These are phyloP conservation scores for Chaetomium tenue DNA, from an alignment of 495 filamentous ascomycete genomes.

Conservation along the genomic window DNA sequence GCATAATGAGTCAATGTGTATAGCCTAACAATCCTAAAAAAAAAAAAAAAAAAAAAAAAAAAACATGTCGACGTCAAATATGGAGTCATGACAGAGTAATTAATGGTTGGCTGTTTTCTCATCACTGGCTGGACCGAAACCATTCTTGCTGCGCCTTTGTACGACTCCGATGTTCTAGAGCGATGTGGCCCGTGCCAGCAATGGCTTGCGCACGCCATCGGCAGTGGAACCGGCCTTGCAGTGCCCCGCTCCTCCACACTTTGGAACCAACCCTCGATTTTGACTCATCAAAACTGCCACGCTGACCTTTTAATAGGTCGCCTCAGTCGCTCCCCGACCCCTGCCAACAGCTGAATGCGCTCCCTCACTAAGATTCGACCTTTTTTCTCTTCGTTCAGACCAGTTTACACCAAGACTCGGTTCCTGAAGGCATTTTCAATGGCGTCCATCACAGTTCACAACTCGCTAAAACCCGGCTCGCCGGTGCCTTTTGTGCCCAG, in stretches of 20 bases:
- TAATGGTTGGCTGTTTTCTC: too few species aligned
- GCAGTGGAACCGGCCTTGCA: slow-evolving; percentile 14
- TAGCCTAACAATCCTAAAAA: too few species aligned
- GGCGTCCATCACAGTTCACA: slow-evolving; percentile 64
- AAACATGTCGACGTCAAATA: too few species aligned
- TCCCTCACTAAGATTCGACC: slow-evolving; percentile 25
- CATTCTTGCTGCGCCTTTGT: too few species aligned
- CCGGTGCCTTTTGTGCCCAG: slow-evolving; percentile 76
- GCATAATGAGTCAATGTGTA: too few species aligned
- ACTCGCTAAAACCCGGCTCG: slow-evolving; percentile 67
- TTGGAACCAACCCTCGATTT: slow-evolving; percentile 20
- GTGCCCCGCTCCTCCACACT: slow-evolving; percentile 18
- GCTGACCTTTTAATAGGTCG: slow-evolving; percentile 26
- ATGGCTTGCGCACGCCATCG: not conserved
- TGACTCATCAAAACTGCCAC: slow-evolving; percentile 33
- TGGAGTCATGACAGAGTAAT: too few species aligned
- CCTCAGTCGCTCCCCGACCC: slow-evolving; percentile 6
- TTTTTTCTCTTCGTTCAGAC: slow-evolving; percentile 27
- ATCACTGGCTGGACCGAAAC: too few species aligned
- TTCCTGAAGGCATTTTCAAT: slow-evolving; percentile 34
- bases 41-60: too few species aligned
- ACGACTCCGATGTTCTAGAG: not conserved
- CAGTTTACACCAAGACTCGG: slow-evolving; percentile 31
- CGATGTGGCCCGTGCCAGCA: slow-evolving; percentile 11
- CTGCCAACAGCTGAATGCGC: slow-evolving; percentile 29